These are phyloP conservation scores for Schizosaccharomyces osmophilus DNA, from an alignment of 805 yeast genomes.

Conservation along the genomic window DNA sequence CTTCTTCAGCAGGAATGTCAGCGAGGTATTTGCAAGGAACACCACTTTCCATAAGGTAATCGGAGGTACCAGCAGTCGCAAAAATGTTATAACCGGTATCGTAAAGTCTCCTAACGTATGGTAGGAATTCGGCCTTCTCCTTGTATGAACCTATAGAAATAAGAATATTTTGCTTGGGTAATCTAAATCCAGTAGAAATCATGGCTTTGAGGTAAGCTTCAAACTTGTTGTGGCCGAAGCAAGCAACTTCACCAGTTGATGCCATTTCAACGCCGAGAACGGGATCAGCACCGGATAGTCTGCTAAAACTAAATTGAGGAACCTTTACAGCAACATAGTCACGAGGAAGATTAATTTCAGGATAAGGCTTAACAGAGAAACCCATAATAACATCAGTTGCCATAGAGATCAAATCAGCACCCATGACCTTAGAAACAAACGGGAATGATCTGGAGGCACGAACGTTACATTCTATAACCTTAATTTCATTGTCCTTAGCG, in stretches of 20 bases:
- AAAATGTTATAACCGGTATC: conserved; percentile 73
- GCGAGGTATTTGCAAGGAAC: conserved; percentile 89
- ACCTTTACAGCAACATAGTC: conserved; percentile 87
- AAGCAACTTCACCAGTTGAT: conserved; percentile 96
- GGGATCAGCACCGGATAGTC: conserved; percentile 98
- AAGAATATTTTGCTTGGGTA: conserved; percentile 70
- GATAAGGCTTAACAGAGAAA: conserved; percentile 42
- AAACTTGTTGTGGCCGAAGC: conserved; percentile 61
- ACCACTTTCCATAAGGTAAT: conserved; percentile 82
- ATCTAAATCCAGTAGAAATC: conserved; percentile 79
- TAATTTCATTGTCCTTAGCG: conserved; percentile 48
- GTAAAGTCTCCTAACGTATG: conserved; percentile 55
- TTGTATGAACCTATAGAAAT: conserved; percentile 89
- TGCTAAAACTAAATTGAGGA: conserved; percentile 94
- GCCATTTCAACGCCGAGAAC: conserved; percentile 98
- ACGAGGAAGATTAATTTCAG: conserved; percentile 68
- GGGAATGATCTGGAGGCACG: conserved; percentile 99
- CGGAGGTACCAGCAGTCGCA: conserved; percentile 98
- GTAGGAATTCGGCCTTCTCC: conserved; percentile 82
- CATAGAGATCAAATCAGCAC: conserved; percentile 79
- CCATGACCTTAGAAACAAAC: conserved; percentile 89
- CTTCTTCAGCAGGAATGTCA: conserved; percentile 44
- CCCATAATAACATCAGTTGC: conserved; percentile 72
- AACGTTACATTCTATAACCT: conserved; percentile 95
- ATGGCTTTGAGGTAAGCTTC: conserved; percentile 91